Conservation (phyloP, 2,329 filamentous ascomycete species). For the Sclerotinia subarctica region DNA sequence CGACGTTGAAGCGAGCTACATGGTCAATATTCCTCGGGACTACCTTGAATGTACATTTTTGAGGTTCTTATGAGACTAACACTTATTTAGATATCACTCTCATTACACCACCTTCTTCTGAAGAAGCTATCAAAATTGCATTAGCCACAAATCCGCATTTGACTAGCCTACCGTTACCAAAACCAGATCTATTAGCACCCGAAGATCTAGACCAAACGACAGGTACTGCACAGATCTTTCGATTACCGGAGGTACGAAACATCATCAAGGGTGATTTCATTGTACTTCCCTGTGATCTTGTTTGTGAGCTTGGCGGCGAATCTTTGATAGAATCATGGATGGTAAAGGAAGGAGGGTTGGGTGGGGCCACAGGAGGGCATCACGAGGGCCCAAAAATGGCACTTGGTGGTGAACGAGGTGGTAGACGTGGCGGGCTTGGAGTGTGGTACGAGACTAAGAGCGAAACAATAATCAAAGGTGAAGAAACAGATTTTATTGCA, state of each 20-base stretch:
- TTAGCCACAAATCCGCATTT: slow-evolving; percentile 76
- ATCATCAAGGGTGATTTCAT: slow-evolving; percentile 82
- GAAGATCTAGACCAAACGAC: slow-evolving; percentile 74
- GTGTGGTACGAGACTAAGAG: slow-evolving; percentile 89
- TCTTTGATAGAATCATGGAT: slow-evolving; percentile 88
- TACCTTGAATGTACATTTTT: not conserved
- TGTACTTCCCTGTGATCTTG: slow-evolving; percentile 86
- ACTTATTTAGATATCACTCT: slow-evolving; percentile 55
- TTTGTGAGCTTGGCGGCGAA: slow-evolving; percentile 84
- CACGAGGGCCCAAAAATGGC: slow-evolving; percentile 47
- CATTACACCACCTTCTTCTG: slow-evolving; percentile 62
- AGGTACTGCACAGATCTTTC: slow-evolving; percentile 83
- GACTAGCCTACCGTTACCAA: slow-evolving; percentile 68
- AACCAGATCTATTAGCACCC: slow-evolving; percentile 74
- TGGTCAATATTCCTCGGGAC: not conserved
- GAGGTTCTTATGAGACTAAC: slow-evolving; percentile 22
- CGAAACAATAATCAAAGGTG: slow-evolving; percentile 74
- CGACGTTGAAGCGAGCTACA: not conserved
- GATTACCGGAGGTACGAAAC: slow-evolving; percentile 76
- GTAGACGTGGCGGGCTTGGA: slow-evolving; percentile 73
- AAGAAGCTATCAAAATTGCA: slow-evolving; percentile 63
- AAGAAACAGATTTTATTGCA: slow-evolving; percentile 90
- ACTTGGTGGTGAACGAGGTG: slow-evolving; percentile 53
- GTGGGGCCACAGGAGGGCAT: slow-evolving; percentile 53
- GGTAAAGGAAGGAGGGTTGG: slow-evolving; percentile 72